These are phyloP conservation scores for Yamadazyma laniorum DNA, from an alignment of 805 yeast genomes.

Conservation along the genomic window DNA sequence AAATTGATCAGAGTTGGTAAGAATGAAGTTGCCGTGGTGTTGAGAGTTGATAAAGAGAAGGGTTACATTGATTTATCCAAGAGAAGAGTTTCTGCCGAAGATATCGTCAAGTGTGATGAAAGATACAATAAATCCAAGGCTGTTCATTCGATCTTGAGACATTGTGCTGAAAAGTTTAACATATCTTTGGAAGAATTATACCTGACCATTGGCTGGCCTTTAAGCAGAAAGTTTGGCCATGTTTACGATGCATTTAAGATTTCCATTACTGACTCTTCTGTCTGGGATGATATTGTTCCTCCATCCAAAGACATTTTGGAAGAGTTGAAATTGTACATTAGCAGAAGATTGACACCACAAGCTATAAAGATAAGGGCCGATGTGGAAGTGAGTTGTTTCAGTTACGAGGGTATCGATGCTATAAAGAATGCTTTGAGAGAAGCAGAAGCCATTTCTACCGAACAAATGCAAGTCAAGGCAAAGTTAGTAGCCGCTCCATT, in stretches of 20 bases:
- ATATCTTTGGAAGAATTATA: slow-evolving; percentile 83
- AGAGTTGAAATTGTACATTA: slow-evolving; percentile 83
- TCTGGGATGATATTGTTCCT: slow-evolving; percentile 75
- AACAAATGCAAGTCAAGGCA: slow-evolving; percentile 84
- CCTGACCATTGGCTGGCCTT: slow-evolving; percentile 94
- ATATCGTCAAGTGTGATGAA: slow-evolving; percentile 95
- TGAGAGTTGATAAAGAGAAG: slow-evolving; percentile 97
- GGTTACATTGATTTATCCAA: slow-evolving; percentile 97
- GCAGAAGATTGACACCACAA: slow-evolving; percentile 95
- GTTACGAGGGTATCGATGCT: slow-evolving; percentile 97
- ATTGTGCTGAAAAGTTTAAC: slow-evolving; percentile 95
- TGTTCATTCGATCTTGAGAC: slow-evolving; percentile 96
- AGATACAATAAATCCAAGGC: slow-evolving; percentile 95
- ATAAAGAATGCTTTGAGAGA: slow-evolving; percentile 84
- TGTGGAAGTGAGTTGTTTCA: slow-evolving; percentile 94
- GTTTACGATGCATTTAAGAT: slow-evolving; percentile 96
- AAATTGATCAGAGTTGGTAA: slow-evolving; percentile 97
- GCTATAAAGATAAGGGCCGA: slow-evolving; percentile 98
- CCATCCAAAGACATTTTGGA: slow-evolving; percentile 74
- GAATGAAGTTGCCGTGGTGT: slow-evolving; percentile 95
- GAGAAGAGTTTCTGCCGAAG: slow-evolving; percentile 97
- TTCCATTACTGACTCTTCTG: slow-evolving; percentile 87
- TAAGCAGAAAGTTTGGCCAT: slow-evolving; percentile 92
- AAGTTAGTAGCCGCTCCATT: slow-evolving; percentile 97
- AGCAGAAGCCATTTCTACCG: slow-evolving; percentile 83